Evolutionary conservation across 2,329 filamentous ascomycete species (phyloP).

Genomic region (Arthrobotrys musiformis): DNA sequence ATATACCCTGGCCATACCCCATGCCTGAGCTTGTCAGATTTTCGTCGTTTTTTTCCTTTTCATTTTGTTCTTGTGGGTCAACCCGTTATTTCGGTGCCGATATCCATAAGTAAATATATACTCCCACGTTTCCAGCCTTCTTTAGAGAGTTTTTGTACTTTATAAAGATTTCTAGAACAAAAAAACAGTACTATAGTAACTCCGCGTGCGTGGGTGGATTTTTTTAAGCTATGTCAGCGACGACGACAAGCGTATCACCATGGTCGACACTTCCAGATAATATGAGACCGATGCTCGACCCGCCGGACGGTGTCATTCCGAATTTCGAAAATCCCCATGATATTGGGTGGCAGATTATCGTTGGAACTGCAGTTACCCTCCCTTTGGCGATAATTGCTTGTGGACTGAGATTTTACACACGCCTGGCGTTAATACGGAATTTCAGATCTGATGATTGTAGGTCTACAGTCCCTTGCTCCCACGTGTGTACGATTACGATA

Average conservation of each 20-base stretch:
- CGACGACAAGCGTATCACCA: slow-evolving; percentile 48
- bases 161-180: slow-evolving; percentile 15
- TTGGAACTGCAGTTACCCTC: slow-evolving; percentile 31
- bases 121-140: neutral
- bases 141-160: neutral
- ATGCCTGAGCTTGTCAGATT: slow-evolving; percentile 3
- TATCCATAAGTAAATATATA: slow-evolving; percentile 22
- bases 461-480: neutral
- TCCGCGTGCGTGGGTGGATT: neutral
- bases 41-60: slow-evolving; percentile 25
- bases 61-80: slow-evolving; percentile 7
- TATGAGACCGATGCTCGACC: slow-evolving; percentile 41
- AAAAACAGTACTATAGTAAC: neutral
- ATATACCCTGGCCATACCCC: slow-evolving; percentile 17
- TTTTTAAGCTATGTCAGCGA: slow-evolving; percentile 43
- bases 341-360: slow-evolving; percentile 38
- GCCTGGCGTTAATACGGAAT: slow-evolving; percentile 29
- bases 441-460: slow-evolving; percentile 48
- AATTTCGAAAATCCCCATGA: slow-evolving; percentile 30
- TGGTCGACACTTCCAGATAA: slow-evolving; percentile 52
- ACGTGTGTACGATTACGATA: neutral
- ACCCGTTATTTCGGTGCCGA: neutral
- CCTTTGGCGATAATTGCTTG: slow-evolving; percentile 43
- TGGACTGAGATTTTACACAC: slow-evolving; percentile 45
- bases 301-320: slow-evolving; percentile 36